phyloP scores from a whole-genome alignment of 2,329 filamentous ascomycete genomes.

The Fusarium agapanthi region DNA sequence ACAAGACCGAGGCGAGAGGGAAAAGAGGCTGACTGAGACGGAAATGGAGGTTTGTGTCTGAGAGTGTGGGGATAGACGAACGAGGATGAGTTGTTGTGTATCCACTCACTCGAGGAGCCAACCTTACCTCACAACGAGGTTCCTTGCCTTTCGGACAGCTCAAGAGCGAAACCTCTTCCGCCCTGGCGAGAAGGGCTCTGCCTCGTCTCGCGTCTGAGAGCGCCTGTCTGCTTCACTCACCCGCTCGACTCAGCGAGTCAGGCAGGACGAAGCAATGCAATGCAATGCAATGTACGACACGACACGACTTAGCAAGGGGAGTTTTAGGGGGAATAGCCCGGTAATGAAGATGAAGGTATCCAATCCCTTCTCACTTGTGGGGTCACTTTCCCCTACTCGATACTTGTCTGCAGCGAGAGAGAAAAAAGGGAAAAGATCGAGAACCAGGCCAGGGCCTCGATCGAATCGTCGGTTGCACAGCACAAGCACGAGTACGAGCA shows the following conservation, averaged over 20 bases:
- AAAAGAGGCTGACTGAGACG: slow-evolving; percentile 6
- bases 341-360: slow-evolving; percentile 8
- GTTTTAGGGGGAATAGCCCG: not conserved
- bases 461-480: slow-evolving; percentile 16
- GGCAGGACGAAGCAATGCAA: not conserved
- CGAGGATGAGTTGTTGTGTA: slow-evolving; percentile 19
- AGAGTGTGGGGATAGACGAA: slow-evolving; percentile 20
- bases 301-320: not conserved
- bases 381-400: not conserved
- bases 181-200: not conserved
- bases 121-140: not conserved
- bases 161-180: not conserved
- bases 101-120: slow-evolving; percentile 13
- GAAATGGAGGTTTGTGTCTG: not conserved
- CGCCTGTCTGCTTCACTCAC: not conserved
- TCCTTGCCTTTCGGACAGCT: not conserved
- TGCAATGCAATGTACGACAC: not conserved
- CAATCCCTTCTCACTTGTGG: not conserved
- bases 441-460: slow-evolving; percentile 7
- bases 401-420: not conserved
- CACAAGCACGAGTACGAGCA: not conserved
- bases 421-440: not conserved
- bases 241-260: slow-evolving; percentile 5
- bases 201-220: not conserved
- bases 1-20: slow-evolving; percentile 1